phyloP scores from a whole-genome alignment of 2,329 filamentous ascomycete species.

The Calonectria pseudoturangicola region DNA sequence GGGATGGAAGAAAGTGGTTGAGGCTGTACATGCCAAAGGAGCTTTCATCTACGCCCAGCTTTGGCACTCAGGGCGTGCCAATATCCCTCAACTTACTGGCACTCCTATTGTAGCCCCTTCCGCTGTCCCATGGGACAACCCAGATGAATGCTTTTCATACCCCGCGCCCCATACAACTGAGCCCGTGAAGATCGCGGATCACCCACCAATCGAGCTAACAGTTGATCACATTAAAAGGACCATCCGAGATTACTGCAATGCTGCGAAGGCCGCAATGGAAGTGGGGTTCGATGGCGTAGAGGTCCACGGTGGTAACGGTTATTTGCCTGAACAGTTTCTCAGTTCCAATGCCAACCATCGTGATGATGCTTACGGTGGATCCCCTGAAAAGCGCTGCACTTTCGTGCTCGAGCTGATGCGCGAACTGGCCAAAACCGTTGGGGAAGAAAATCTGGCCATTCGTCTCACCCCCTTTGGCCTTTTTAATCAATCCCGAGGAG shows the following conservation, averaged over 20 bases:
- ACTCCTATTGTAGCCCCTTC: constrained; percentile 61
- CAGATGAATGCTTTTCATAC: constrained; percentile 63
- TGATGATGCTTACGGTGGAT: constrained; percentile 60
- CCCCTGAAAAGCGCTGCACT: constrained; percentile 60
- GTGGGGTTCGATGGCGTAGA: constrained; percentile 70
- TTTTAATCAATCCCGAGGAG: constrained; percentile 70
- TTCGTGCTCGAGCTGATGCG: constrained; percentile 75
- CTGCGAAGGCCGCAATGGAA: constrained; percentile 68
- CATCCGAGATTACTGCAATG: constrained; percentile 55
- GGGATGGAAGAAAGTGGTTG: constrained; percentile 75
- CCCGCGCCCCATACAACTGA: constrained; percentile 58
- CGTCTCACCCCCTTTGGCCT: constrained; percentile 69
- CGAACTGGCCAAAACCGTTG: constrained; percentile 64
- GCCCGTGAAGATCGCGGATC: constrained; percentile 62
- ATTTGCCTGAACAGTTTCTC: constrained; percentile 64
- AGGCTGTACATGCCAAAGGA: constrained; percentile 77
- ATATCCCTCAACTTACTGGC: constrained; percentile 61
- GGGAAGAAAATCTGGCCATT: constrained; percentile 66
- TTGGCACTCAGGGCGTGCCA: constrained; percentile 66
- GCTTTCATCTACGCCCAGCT: constrained; percentile 78
- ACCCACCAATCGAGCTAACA: constrained; percentile 58
- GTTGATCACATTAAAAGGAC: constrained; percentile 64
- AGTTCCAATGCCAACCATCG: constrained; percentile 60
- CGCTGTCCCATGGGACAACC: constrained; percentile 67
- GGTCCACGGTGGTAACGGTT: constrained; percentile 64